Percentiles rank a stretch among this genome's conserved stretches.
Conservation (phyloP, 768 basidiomycete genomes). For the Chlorophyllum brunneum region DNA sequence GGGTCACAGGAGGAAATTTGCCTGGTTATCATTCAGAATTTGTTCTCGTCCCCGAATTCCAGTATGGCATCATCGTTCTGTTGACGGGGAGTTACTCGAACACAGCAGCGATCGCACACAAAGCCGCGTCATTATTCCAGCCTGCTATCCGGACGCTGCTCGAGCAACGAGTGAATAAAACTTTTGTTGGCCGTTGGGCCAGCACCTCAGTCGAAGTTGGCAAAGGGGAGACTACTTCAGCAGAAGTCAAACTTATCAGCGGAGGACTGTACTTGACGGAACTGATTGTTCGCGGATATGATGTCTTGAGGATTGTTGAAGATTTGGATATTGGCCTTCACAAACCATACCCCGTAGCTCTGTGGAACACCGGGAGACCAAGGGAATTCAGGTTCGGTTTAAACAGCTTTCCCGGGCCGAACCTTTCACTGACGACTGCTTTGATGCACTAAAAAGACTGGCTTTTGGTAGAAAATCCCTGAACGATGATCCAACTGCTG, state of each 20-base stretch:
- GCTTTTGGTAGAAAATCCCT: slow-evolving; percentile 26
- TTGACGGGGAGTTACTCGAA: slow-evolving; percentile 33
- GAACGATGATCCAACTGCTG: slow-evolving; percentile 24
- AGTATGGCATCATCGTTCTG: slow-evolving; percentile 38
- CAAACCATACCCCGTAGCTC: slow-evolving; percentile 19
- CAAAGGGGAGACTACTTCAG: slow-evolving; percentile 4
- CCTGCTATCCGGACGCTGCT: slow-evolving; percentile 30
- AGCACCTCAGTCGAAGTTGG: slow-evolving; percentile 18
- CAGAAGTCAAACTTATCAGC: slow-evolving; percentile 26
- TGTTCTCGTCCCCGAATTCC: slow-evolving; percentile 33
- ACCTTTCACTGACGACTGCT: neutral
- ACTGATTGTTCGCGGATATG: slow-evolving; percentile 28
- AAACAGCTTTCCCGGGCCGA: neutral
- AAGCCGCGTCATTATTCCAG: slow-evolving; percentile 30
- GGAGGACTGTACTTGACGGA: slow-evolving; percentile 28
- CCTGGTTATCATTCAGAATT: slow-evolving; percentile 37
- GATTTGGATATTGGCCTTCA: slow-evolving; percentile 11
- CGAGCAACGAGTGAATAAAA: slow-evolving; percentile 20
- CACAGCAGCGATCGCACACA: slow-evolving; percentile 25
- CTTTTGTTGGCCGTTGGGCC: slow-evolving; percentile 33
- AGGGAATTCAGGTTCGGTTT: slow-evolving; percentile 33
- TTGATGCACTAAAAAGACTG: slow-evolving; percentile 19
- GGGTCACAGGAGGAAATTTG: slow-evolving; percentile 33
- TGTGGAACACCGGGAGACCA: slow-evolving; percentile 35
- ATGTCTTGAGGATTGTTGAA: slow-evolving; percentile 32